These are phyloP conservation scores for Cladorrhinum sp. DNA, from an alignment of 2,329 filamentous ascomycete genomes.

Conservation along the genomic window DNA sequence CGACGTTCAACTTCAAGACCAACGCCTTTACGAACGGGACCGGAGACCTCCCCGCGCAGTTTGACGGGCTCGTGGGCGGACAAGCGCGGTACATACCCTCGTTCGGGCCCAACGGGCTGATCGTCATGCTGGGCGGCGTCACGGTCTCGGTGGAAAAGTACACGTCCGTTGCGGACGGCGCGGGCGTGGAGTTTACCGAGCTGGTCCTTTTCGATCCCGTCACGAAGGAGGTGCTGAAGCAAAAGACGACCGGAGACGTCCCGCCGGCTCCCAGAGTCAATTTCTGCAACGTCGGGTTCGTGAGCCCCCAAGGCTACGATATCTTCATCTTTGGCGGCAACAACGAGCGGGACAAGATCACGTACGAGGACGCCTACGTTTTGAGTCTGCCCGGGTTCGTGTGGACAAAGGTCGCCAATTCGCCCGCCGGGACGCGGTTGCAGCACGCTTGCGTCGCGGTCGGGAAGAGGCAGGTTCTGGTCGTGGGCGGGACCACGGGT, in stretches of 20 bases:
- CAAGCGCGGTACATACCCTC: slow-evolving; percentile 14
- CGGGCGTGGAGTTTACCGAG: slow-evolving; percentile 13
- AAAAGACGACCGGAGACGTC: slow-evolving; percentile 14
- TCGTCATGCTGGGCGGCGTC: slow-evolving; percentile 19
- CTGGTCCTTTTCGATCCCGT: slow-evolving; percentile 23
- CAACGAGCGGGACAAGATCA: slow-evolving; percentile 7
- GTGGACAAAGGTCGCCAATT: slow-evolving; percentile 16
- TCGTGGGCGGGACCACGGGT: slow-evolving; percentile 15
- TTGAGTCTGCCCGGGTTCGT: slow-evolving; percentile 25
- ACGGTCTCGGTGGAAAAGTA: background rate
- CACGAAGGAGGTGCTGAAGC: slow-evolving; percentile 17
- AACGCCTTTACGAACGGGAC: slow-evolving; percentile 19
- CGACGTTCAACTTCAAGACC: slow-evolving; percentile 18
- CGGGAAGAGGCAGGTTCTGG: slow-evolving; percentile 22
- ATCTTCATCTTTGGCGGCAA: slow-evolving; percentile 22
- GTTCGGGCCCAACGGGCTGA: slow-evolving; percentile 19
- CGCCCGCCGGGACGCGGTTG: slow-evolving; percentile 6
- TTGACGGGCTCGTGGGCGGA: slow-evolving; percentile 7
- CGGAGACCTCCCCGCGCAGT: background rate
- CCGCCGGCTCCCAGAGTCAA: slow-evolving; percentile 8
- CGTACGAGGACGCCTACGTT: slow-evolving; percentile 20
- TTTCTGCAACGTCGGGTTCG: slow-evolving; percentile 13
- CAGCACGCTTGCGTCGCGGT: slow-evolving; percentile 16
- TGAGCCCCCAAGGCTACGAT: slow-evolving; percentile 17
- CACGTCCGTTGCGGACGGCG: background rate